Conservation (phyloP, 2,329 filamentous ascomycete species). For the Aureobasidium melanogenum region DNA sequence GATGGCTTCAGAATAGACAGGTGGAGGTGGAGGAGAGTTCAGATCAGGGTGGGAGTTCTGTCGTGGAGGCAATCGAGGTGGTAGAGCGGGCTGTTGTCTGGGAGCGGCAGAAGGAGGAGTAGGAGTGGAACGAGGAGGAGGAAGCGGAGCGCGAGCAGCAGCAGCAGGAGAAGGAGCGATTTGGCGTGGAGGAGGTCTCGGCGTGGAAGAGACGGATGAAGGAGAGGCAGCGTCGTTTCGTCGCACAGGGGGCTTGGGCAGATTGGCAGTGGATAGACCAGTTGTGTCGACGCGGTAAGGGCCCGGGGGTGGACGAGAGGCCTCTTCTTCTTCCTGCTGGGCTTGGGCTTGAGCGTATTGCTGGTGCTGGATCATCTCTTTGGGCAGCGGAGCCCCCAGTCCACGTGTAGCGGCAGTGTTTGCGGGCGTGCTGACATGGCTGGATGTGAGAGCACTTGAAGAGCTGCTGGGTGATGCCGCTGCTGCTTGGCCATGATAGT, state of each 20-base stretch:
- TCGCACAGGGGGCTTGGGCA: slow-evolving; percentile 62
- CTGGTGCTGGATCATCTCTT: slow-evolving; percentile 28
- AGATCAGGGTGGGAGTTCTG: slow-evolving; percentile 44
- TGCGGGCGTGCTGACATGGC: neutral
- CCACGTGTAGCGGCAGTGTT: slow-evolving; percentile 28
- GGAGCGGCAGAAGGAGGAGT: slow-evolving; percentile 17
- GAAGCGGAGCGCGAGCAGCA: slow-evolving; percentile 9
- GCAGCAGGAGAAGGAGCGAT: slow-evolving; percentile 16
- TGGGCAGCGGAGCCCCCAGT: slow-evolving; percentile 35
- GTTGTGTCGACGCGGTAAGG: slow-evolving; percentile 64
- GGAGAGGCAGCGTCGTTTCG: slow-evolving; percentile 25
- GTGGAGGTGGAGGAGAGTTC: slow-evolving; percentile 37
- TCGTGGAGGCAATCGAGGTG: slow-evolving; percentile 65
- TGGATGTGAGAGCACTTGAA: neutral
- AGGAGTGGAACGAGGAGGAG: slow-evolving; percentile 20
- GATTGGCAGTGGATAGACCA: slow-evolving; percentile 56
- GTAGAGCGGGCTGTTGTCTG: slow-evolving; percentile 46
- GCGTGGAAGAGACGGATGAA: slow-evolving; percentile 11
- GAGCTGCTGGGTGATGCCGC: slow-evolving; percentile 19
- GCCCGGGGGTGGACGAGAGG: slow-evolving; percentile 43
- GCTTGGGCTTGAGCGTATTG: slow-evolving; percentile 28
- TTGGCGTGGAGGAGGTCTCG: slow-evolving; percentile 17
- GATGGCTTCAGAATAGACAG: slow-evolving; percentile 38
- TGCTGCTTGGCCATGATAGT: slow-evolving; percentile 39
- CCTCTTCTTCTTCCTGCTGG: slow-evolving; percentile 25